A percentile compares a stretch with the other conserved stretches of the same genome.
These are phyloP conservation scores for Leishmania aethiopica DNA, from an alignment of 208 protist genomes.

Conservation along the genomic window DNA sequence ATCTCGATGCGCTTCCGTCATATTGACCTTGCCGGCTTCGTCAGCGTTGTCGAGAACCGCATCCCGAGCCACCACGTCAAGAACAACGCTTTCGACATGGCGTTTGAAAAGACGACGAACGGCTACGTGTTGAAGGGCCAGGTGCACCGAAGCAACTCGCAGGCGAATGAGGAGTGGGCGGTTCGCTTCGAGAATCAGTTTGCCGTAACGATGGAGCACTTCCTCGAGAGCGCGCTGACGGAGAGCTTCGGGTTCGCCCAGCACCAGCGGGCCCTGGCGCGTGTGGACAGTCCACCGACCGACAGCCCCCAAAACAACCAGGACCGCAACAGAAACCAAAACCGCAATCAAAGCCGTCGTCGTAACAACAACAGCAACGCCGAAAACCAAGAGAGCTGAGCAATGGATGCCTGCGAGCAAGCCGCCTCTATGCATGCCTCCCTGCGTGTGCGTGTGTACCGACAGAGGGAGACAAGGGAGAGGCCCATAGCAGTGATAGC, in stretches of 20 bases:
- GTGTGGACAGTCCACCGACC: conserved; percentile 26
- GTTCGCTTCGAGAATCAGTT: conserved; percentile 86
- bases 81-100: conserved; percentile 77
- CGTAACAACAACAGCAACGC: conserved; percentile 10
- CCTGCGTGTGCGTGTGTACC: neutral
- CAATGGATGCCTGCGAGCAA: neutral
- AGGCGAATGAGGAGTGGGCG: conserved; percentile 74
- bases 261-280: conserved; percentile 35
- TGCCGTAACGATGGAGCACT: conserved; percentile 82
- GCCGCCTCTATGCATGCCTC: neutral
- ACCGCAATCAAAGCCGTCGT: conserved; percentile 1
- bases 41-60: conserved; percentile 64
- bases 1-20: conserved; percentile 79
- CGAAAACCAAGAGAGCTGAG: conserved; percentile 11
- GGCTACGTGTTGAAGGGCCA: conserved; percentile 76
- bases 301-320: neutral
- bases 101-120: conserved; percentile 59
- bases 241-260: conserved; percentile 87
- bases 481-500: neutral
- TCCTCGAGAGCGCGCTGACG: conserved; percentile 74
- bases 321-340: conserved; percentile 2
- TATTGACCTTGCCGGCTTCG: conserved; percentile 74
- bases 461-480: neutral
- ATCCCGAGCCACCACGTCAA: conserved; percentile 63
- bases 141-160: conserved; percentile 60